These are phyloP conservation scores for Ceratocystis alfenasii DNA, from an alignment of 2,329 filamentous ascomycete species.

Conservation along the genomic window DNA sequence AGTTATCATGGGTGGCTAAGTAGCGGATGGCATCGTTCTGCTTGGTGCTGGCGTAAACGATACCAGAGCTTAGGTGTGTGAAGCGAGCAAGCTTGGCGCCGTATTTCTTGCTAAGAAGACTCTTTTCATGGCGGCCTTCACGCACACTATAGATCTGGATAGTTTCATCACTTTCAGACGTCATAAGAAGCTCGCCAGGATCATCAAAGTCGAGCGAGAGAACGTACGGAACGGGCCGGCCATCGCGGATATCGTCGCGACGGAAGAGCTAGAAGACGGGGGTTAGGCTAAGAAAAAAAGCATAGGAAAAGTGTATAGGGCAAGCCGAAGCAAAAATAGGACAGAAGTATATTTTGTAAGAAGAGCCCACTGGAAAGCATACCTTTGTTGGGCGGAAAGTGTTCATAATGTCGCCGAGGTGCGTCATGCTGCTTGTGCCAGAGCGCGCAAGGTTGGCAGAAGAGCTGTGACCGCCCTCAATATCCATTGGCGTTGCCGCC, in stretches of 20 bases:
- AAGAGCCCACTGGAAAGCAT: conserved; percentile 19
- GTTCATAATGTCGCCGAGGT: conserved; percentile 65
- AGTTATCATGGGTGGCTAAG: conserved; percentile 87
- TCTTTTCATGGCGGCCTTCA: conserved; percentile 80
- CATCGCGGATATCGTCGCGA: conserved; percentile 44
- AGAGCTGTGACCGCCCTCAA: conserved; percentile 37
- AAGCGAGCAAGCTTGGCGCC: conserved; percentile 89
- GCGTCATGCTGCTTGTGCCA: conserved; percentile 42
- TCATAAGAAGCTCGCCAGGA: conserved; percentile 81
- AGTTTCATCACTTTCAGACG: conserved; percentile 84
- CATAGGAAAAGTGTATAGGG: neutral
- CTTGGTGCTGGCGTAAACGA: conserved; percentile 93
- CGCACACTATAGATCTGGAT: conserved; percentile 92
- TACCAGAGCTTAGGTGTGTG: conserved; percentile 79
- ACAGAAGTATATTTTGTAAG: too few species aligned
- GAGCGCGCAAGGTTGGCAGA: conserved; percentile 42
- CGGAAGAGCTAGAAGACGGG: conserved; percentile 41
- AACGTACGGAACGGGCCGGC: conserved; percentile 48
- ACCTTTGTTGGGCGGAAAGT: conserved; percentile 73
- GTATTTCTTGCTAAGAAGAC: conserved; percentile 89
- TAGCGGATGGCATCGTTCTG: conserved; percentile 81
- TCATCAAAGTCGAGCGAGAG: conserved; percentile 95
- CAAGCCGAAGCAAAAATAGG: neutral
- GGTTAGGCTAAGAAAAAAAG: neutral
- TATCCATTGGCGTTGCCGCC: conserved; percentile 46